Evolutionary conservation across 164 flowering plant genomes (phyloP).

Genomic region (Taxillus chinensis): DNA sequence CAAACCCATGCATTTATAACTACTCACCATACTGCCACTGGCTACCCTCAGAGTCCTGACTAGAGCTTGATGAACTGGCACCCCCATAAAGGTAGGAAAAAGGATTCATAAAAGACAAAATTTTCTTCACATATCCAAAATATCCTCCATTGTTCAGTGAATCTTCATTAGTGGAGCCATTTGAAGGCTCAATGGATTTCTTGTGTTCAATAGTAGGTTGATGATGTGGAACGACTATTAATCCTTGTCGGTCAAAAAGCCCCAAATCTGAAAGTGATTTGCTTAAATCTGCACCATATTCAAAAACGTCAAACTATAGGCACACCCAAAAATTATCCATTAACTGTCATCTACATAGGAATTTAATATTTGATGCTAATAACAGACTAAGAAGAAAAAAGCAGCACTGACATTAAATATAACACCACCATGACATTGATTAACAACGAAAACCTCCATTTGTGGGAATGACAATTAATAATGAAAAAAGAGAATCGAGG

Average conservation of each 20-base stretch:
- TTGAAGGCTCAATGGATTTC: slow-evolving; percentile 14
- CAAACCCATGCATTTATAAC: neutral
- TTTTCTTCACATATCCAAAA: slow-evolving; percentile 34
- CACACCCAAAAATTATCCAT: neutral
- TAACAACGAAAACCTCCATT: neutral
- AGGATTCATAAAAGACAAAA: slow-evolving; percentile 62
- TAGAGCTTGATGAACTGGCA: slow-evolving; percentile 32
- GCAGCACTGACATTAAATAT: neutral
- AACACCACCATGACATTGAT: neutral
- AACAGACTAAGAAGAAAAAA: neutral
- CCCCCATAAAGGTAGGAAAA: slow-evolving; percentile 53
- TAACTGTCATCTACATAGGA: neutral
- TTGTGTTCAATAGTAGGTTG: slow-evolving; percentile 9
- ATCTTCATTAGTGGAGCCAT: slow-evolving; percentile 11
- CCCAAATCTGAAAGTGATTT: slow-evolving; percentile 55
- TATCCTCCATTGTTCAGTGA: slow-evolving; percentile 38
- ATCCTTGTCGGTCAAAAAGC: slow-evolving; percentile 54
- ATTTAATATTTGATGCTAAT: neutral
- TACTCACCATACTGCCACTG: slow-evolving; percentile 51
- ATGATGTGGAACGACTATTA: slow-evolving; percentile 56
- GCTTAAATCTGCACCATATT: slow-evolving; percentile 42
- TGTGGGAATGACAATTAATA: neutral
- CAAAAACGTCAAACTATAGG: neutral
- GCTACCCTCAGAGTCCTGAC: slow-evolving; percentile 25
- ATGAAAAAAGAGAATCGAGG: no score